Base-by-base conservation (phyloP, 805 yeast species). In the Teunomyces pallodes region DNA sequence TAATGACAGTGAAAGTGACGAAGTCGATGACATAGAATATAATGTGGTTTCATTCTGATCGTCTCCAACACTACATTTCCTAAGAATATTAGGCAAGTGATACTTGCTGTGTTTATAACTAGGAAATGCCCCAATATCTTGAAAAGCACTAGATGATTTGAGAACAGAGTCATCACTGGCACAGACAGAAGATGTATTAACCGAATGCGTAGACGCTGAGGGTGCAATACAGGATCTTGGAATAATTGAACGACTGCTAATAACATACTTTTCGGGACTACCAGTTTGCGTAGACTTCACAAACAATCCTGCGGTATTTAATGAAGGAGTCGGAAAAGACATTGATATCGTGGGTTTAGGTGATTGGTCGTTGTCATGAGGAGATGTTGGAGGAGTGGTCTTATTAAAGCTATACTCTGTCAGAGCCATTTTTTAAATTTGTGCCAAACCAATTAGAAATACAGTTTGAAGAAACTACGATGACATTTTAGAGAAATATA, bases 181-280 rank as follows among this genome's bases (percentile, higher is more conserved):
- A 24, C 41, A 5, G 4, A 24, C 41, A 13, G 41, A 38, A 3
- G 20, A 38, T 2, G 44, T 42, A 38, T 46, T 45, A 24, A 49
- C 48, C n/a, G 52, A 43, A 7, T 51, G 39, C 2, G 48, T 36
- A 24, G 49, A 47, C 4, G 44, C 40, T 1, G 49, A 40, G 7
- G 56, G 52, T 2, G 50, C 31, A 14, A 53, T 48, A 27, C 56
- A 53, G 45, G 52, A 52, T 24, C 56, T 42, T 13, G 56, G 53
- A 26, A 50, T 49, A 27, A 53, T 42, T 9, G 52, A 46, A 43
- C 46, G 46, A 26, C 38, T 43, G 31, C 45, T 46, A 17, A 50
- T 52, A 20, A 53, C 28, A 13, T 48, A 43, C 28, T 33, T 26
- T 12, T 24, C 42, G 17, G 28, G 45, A 16, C 38, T 30, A 16